A percentile compares a stretch with the other conserved stretches of the same genome.
phyloP scores from a whole-genome alignment of 2,329 filamentous ascomycete genomes.

The Colletotrichum ledebouriae region DNA sequence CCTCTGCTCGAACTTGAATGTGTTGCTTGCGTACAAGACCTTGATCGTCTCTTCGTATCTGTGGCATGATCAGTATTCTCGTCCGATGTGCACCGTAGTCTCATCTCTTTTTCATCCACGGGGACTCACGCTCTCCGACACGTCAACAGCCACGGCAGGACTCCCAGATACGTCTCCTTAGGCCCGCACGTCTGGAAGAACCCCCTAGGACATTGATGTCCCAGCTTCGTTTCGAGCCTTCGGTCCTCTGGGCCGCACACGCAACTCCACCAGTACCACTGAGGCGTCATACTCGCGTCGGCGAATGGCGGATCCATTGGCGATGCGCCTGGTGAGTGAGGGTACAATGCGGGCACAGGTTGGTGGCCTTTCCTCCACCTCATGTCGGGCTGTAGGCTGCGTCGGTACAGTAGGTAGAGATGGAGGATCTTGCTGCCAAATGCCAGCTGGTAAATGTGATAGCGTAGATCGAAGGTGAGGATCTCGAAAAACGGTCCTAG shows the following conservation, averaged over 20 bases:
- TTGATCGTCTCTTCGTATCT: slow-evolving; percentile 43
- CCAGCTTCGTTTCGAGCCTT: slow-evolving; percentile 36
- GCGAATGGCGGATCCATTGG: slow-evolving; percentile 39
- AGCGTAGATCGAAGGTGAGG: slow-evolving; percentile 39
- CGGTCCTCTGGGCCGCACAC: slow-evolving; percentile 40
- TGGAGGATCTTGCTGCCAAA: slow-evolving; percentile 39
- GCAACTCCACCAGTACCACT: slow-evolving; percentile 44
- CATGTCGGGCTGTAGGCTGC: slow-evolving; percentile 37
- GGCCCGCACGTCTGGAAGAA: slow-evolving; percentile 40
- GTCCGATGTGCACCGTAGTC: slow-evolving; percentile 14
- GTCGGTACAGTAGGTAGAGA: slow-evolving; percentile 40
- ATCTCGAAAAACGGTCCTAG: slow-evolving; percentile 39
- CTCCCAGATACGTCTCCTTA: slow-evolving; percentile 36
- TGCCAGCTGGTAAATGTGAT: slow-evolving; percentile 41
- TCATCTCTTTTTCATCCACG: slow-evolving; percentile 1
- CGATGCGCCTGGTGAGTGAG: slow-evolving; percentile 40
- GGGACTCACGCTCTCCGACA: slow-evolving; percentile 41
- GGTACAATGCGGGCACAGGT: slow-evolving; percentile 40
- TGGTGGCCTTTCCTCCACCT: slow-evolving; percentile 42
- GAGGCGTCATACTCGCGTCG: slow-evolving; percentile 32
- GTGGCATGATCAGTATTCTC: slow-evolving; percentile 15
- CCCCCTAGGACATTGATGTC: slow-evolving; percentile 38
- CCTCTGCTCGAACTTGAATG: slow-evolving; percentile 42
- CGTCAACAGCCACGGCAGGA: slow-evolving; percentile 40
- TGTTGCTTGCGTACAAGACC: slow-evolving; percentile 41